phyloP scores from a whole-genome alignment of 768 basidiomycete genomes.

The Suillus occidentalis region DNA sequence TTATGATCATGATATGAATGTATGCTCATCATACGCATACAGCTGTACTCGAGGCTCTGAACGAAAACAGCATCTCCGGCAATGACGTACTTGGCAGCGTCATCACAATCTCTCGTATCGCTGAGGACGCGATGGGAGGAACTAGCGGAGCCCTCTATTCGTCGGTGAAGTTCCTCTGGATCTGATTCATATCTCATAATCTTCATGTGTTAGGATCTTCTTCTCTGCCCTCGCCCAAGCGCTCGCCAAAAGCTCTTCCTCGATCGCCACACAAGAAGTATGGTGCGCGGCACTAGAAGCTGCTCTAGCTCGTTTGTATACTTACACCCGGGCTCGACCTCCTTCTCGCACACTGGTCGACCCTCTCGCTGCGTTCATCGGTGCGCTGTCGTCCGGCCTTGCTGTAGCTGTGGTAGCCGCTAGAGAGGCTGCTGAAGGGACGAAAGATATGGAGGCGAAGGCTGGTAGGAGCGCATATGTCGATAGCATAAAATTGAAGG shows the following conservation, averaged over 20 bases:
- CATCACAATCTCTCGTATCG: slow-evolving; percentile 67
- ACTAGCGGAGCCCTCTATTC: slow-evolving; percentile 91
- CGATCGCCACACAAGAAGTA: slow-evolving; percentile 40
- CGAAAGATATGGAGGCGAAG: slow-evolving; percentile 76
- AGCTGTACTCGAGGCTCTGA: slow-evolving; percentile 64
- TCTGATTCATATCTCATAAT: background rate
- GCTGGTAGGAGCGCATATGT: slow-evolving; percentile 90
- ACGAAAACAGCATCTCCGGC: slow-evolving; percentile 56
- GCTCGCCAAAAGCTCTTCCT: slow-evolving; percentile 41
- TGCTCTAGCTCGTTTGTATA: slow-evolving; percentile 65
- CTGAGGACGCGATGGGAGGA: slow-evolving; percentile 87
- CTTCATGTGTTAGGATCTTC: slow-evolving; percentile 62
- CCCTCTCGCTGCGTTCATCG: slow-evolving; percentile 78
- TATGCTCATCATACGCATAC: slow-evolving; percentile 11
- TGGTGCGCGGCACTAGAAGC: slow-evolving; percentile 62
- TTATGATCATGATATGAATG: background rate
- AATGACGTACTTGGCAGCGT: slow-evolving; percentile 64
- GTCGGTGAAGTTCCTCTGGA: slow-evolving; percentile 43
- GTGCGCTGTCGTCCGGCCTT: slow-evolving; percentile 36
- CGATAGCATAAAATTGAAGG: slow-evolving; percentile 61
- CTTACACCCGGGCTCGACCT: slow-evolving; percentile 85
- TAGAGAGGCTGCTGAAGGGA: slow-evolving; percentile 66
- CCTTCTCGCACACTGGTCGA: slow-evolving; percentile 94
- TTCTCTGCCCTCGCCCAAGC: slow-evolving; percentile 85
- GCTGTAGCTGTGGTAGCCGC: slow-evolving; percentile 59